Evolutionary conservation across 176 grass and related monocot species (phyloP).

Genomic region (Secale cereale): DNA sequence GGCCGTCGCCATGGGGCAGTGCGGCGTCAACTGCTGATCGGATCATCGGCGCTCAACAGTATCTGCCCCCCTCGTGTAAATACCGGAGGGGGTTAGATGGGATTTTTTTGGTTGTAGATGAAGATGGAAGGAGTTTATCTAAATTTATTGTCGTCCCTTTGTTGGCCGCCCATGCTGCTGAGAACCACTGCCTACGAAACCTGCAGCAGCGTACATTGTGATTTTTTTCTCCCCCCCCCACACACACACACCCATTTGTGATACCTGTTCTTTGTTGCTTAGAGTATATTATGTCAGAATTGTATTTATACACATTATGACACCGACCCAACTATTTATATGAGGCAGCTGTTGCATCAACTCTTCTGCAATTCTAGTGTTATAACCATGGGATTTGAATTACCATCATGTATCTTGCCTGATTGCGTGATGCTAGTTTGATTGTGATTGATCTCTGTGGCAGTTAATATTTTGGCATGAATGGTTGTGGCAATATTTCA

Average conservation of each 20-base stretch:
- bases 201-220: slow-evolving; percentile 42
- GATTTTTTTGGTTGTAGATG: slow-evolving; percentile 55
- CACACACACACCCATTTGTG: too few relatives aligned
- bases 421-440: background rate
- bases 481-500: background rate
- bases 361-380: background rate
- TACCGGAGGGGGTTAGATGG: slow-evolving; percentile 56
- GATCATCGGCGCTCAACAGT: slow-evolving; percentile 7
- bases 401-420: background rate
- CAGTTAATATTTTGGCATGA: background rate
- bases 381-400: too few relatives aligned
- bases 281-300: slow-evolving; percentile 41
- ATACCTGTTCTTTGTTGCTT: slow-evolving; percentile 31
- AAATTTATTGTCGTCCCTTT: slow-evolving; percentile 22
- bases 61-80: slow-evolving; percentile 49
- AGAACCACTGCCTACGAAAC: background rate
- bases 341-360: slow-evolving; percentile 8
- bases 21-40: slow-evolving; percentile 74
- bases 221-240: slow-evolving; percentile 33
- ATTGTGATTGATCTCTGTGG: background rate
- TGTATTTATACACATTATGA: slow-evolving; percentile 21
- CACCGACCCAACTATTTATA: slow-evolving; percentile 7
- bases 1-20: slow-evolving; percentile 56
- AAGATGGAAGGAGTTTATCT: slow-evolving; percentile 22
- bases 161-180: slow-evolving; percentile 17